Evolutionary conservation across 768 basidiomycete genomes (phyloP), one percentile per base, ranked within the genome.

Genomic region (Collybia sp.): DNA sequence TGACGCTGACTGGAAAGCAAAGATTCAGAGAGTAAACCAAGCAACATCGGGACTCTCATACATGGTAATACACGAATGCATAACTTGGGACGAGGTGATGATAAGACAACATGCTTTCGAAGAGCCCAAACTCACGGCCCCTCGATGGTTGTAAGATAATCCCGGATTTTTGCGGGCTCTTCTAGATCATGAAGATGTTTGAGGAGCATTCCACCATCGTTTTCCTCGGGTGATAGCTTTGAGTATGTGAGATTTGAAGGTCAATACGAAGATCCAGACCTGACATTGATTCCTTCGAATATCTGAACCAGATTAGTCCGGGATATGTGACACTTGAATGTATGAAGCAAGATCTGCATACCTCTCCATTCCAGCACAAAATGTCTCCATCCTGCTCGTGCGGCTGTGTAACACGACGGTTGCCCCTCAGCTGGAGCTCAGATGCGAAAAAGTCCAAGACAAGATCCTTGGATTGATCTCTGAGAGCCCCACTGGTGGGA

Each of bases 321-420:
- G n/a, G 17, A 8, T 25, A 8, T 3, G 25, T 25, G 3, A 15
- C n/a, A 13, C 19, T 30, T 35, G 12, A 42, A 15, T 13, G 32
- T 19, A 45, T 9, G 35, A 16, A 12, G 9, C 35, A 13, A 32
- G 10, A 64, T 64, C 25, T 25, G 8, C 25, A 39, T 39, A 83
- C 88, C 70, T 93, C 88, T 49, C 92, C 91, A 57, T 91, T 92
- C 86, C 87, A 93, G 57, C 88, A 91, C 19, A 93, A 63, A 2
- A 88, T 58, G 56, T 83, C 73, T 6, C 76, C 80, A 12, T 68
- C 69, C 30, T 63, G 52, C 12, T 64, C 55, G 58, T 92, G 88
- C 19, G 92, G 92, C 59, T 94, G 92, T 2, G 72, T 61, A 12
- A 90, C 62, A 0, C 71, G 69, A 9, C 64, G 54, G 8, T 58